phyloP scores from a whole-genome alignment of 768 basidiomycete genomes.

The Cystobasidium onofrii region DNA sequence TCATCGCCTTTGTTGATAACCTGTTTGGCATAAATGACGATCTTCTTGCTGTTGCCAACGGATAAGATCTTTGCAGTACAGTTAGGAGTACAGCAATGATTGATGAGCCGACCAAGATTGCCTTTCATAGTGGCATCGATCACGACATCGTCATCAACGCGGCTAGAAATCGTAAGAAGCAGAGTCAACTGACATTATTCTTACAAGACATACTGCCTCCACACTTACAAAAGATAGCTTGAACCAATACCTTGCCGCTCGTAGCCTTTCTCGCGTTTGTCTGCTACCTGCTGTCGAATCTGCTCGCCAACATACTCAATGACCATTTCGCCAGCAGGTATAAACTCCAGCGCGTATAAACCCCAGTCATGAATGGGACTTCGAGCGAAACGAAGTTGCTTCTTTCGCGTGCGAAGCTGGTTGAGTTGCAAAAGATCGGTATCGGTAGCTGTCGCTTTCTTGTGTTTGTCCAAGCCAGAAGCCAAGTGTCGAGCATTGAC shows the following conservation, averaged over 20 bases:
- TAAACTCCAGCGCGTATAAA: conserved; percentile 87
- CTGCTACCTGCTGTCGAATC: conserved; percentile 70
- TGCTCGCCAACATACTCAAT: conserved; percentile 99
- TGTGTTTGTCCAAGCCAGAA: conserved; percentile 87
- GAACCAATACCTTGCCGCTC: conserved; percentile 95
- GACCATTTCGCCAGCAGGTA: conserved; percentile 91
- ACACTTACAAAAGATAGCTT: conserved; percentile 69
- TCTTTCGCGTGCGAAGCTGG: conserved; percentile 94
- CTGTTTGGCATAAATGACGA: conserved; percentile 97
- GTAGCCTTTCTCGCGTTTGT: conserved; percentile 93
- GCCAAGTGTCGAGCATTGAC: conserved; percentile 85
- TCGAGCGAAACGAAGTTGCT: conserved; percentile 81
- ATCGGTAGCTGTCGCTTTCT: conserved; percentile 56
- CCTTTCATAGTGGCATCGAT: conserved; percentile 99
- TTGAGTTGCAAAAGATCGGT: conserved; percentile 82
- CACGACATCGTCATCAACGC: conserved; percentile 94
- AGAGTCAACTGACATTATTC: too few relatives aligned
- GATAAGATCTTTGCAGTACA: conserved; percentile 53
- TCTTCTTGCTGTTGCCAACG: conserved; percentile 54
- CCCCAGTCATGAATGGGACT: conserved; percentile 99
- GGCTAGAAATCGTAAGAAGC: conserved; percentile 39
- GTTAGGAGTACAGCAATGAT: conserved; percentile 90
- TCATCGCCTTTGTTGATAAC: conserved; percentile 94
- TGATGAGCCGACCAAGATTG: conserved; percentile 94
- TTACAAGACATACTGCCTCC: too few relatives aligned